A percentile compares a stretch with the other conserved stretches of the same genome.
Conservation (phyloP, 805 yeast species). For the Metschnikowia kofuensis region DNA sequence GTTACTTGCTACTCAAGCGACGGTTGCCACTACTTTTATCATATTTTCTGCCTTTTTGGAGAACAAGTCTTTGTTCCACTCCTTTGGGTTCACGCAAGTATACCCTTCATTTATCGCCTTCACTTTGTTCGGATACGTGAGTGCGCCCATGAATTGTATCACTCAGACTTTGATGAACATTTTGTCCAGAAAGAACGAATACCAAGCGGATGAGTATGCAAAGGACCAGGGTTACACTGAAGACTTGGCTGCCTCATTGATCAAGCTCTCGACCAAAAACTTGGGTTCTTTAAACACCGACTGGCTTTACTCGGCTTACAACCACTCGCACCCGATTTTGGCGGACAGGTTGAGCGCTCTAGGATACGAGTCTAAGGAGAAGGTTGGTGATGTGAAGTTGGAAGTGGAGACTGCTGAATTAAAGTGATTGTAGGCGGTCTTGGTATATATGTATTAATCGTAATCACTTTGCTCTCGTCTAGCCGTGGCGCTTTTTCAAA, state of each 20-base stretch:
- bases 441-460: not conserved
- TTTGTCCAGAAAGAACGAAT: constrained; percentile 83
- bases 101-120: constrained; percentile 82
- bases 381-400: constrained; percentile 27
- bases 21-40: constrained; percentile 62
- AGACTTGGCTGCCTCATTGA: constrained; percentile 68
- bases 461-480: not conserved
- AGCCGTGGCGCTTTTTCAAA: constrained; percentile 21
- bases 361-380: constrained; percentile 44
- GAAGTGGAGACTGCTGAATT: constrained; percentile 9
- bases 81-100: constrained; percentile 68
- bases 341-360: constrained; percentile 85
- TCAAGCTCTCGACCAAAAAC: constrained; percentile 75
- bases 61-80: constrained; percentile 70
- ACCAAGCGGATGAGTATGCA: constrained; percentile 90
- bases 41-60: constrained; percentile 77
- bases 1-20: constrained; percentile 61
- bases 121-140: constrained; percentile 70
- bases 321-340: constrained; percentile 87
- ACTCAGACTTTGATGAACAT: constrained; percentile 65
- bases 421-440: not conserved
- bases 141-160: constrained; percentile 72
- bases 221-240: constrained; percentile 66
- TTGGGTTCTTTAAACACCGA: constrained; percentile 86
- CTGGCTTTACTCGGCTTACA: constrained; percentile 83